Base-by-base conservation (phyloP, 768 basidiomycete species). In the Boletus sensibilis region DNA sequence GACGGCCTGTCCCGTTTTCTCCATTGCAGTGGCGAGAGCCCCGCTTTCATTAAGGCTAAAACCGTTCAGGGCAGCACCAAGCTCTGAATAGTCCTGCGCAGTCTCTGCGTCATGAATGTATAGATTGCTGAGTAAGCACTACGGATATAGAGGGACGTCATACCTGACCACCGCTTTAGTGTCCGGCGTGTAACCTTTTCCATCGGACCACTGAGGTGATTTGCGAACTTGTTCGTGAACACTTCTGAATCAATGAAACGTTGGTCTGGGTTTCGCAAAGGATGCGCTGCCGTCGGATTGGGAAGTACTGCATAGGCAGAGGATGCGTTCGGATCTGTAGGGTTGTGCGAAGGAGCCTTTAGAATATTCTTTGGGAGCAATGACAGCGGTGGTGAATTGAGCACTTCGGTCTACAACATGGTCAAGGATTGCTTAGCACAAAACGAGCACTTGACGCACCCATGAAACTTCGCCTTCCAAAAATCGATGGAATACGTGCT, bases 1-100 rank as follows among this genome's bases (percentile, higher is more conserved):
- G 43, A 94, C 84, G 16, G 97, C 97, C 72, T 98, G 96, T 1
- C 97, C 97, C 1, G 94, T 94, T 75, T 92, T 95, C 77, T 99
- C 97, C 59, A 98, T 84, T 10, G 96, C 91, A 55, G 81, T 72
- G n/a, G 92, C 84, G 21, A 96, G 75, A 35, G 78, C 75, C 2
- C 84, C 85, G 33, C 72, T 79, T 78, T 97, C 93, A 63, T 91
- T 95, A 58, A 97, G 76, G 69, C 94, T 94, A 69, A 92, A 97
- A 1, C 92, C 94, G 68, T 98, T 98, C 63, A 96, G 77, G 13
- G 89, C 85, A 20, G 92, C 95, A 35, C 95, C 95, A 3, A 98
- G 81, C 61, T 98, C 95, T 11, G 89, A 83, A 70, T 94, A 85
- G 66, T 97, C 95, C 58, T 91, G 88, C 4, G 90, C 83, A 60